Evolutionary conservation across 768 basidiomycete species (phyloP), one percentile per base, ranked within the genome.

Genomic region (Pholiota microspora): DNA sequence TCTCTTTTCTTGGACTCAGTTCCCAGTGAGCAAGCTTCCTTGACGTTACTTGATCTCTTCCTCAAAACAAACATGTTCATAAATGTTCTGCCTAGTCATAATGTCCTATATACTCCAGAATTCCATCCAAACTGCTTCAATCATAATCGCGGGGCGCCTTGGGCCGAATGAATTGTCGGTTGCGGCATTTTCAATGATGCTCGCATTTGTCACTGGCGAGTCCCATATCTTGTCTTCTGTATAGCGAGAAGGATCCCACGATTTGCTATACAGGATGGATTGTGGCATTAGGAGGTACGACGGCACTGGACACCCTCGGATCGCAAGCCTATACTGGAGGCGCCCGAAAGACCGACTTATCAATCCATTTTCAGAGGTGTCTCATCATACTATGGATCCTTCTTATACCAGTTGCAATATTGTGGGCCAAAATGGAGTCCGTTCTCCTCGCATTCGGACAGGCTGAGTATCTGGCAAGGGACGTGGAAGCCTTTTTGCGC

Each of bases 171-270:
- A 87, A 62, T 73, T 91, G 13, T 87, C 87, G 1, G 83, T 81
- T 1, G 79, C 89, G 10, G 87, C 89, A 38, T 86, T 89, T 61
- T 78, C 85, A 25, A 71, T 87, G 64, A 90, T 90, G 88, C 69
- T 91, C 60, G 88, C 87, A 12, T 87, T 83, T 64, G 88, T 89
- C 7, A 86, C 88, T 77, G 85, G 86, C 81, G 71, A 84, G 84
- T 85, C 67, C 64, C 64, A 57, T 56, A 53, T 63, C 50, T 54
- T 58, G 62, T 67, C 45, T 56, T 27, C 47, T 55, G 51, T 59
- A 53, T 61, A 45, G 62, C 55, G 64, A 65, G 64, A 59, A 71
- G 75, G 79, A 78, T 84, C 81, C 81, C 79, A 82, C 76, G 62
- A 65, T 55, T 60, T 55, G 44, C 48, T 50, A 58, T 64, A 60